These are phyloP conservation scores for Volvox reticuliferus DNA, from an alignment of 139 green algal genomes.

Conservation along the genomic window DNA sequence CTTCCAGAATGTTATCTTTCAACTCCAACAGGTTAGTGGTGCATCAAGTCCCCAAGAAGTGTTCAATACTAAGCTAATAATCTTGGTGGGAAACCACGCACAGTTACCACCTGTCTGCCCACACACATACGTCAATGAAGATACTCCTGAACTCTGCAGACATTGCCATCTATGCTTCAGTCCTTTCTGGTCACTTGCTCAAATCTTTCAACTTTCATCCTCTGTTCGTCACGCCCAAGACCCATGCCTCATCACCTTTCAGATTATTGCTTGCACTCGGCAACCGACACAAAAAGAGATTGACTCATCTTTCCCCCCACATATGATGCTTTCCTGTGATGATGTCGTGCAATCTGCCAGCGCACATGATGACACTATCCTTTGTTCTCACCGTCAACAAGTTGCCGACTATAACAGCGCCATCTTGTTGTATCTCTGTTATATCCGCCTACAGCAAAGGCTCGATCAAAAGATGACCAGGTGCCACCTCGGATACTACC, in stretches of 20 bases:
- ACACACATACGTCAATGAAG: background rate
- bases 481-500: too few species aligned
- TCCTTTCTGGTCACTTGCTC: background rate
- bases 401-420: background rate
- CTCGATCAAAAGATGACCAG: too few species aligned
- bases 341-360: background rate
- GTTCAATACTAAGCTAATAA: background rate
- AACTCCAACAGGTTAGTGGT: background rate
- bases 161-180: background rate
- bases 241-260: background rate
- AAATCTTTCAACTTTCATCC: background rate
- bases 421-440: too few species aligned
- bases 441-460: too few species aligned
- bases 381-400: background rate
- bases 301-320: background rate
- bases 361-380: background rate
- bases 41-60: background rate
- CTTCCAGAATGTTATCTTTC: background rate
- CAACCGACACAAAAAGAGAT: background rate
- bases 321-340: background rate
- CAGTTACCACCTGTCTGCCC: background rate
- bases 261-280: background rate
- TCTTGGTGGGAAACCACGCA: background rate
- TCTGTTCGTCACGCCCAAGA: background rate
- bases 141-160: background rate